These are phyloP conservation scores for Pseudopediastrum boryanum DNA, from an alignment of 139 green algal species.

Conservation along the genomic window DNA sequence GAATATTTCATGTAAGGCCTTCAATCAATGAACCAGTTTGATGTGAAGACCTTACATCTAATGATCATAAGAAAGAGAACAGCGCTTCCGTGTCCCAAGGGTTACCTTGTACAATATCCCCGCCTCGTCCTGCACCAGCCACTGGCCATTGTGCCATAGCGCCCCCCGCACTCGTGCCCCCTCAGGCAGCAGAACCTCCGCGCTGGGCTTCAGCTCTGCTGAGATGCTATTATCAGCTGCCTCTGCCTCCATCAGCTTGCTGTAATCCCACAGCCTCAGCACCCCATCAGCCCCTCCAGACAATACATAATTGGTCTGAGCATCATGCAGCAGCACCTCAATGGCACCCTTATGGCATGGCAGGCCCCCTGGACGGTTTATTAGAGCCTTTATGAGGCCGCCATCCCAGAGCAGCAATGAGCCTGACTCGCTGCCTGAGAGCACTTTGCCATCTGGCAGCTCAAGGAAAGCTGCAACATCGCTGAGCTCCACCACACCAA, in stretches of 20 bases:
- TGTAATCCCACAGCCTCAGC: constrained; percentile 69
- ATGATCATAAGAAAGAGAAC: too few species aligned
- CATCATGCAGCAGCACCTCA: constrained; percentile 67
- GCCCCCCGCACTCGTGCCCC: constrained; percentile 48
- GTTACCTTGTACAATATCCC: constrained; percentile 54
- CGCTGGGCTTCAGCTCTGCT: neutral
- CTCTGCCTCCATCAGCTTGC: constrained; percentile 38
- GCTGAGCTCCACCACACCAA: constrained; percentile 76
- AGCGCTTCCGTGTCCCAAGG: too few species aligned
- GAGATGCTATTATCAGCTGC: neutral
- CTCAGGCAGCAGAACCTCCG: constrained; percentile 30
- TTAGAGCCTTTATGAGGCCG: constrained; percentile 72
- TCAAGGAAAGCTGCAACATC: constrained; percentile 81
- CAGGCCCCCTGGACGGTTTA: constrained; percentile 30
- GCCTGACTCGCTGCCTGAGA: constrained; percentile 73
- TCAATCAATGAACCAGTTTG: too few species aligned
- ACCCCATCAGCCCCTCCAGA: constrained; percentile 75
- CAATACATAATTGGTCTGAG: constrained; percentile 51
- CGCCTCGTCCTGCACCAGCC: constrained; percentile 60
- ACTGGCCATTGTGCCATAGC: constrained; percentile 52
- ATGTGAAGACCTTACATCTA: too few species aligned
- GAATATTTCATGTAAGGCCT: too few species aligned
- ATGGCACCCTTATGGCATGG: constrained; percentile 76
- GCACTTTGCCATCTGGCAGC: constrained; percentile 78
- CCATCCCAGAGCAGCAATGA: constrained; percentile 83